Base-by-base conservation (phyloP, 1,284 basidiomycete species). In the Irpex rosettiformis region DNA sequence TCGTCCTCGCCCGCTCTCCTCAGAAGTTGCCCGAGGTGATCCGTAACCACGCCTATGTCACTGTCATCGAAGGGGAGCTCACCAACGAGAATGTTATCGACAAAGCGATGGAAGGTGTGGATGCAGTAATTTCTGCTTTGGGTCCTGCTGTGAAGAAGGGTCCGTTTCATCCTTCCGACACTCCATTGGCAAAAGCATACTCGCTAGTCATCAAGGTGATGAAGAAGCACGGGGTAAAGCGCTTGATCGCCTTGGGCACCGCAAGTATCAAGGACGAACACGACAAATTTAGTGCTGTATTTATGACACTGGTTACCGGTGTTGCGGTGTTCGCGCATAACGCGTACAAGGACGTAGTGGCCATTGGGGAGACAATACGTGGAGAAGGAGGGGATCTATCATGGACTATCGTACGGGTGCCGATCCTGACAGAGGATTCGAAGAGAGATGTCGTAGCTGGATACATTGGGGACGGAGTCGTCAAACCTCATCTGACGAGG, bases 391-490 rank as follows among this genome's bases (percentile, higher is more conserved):
- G 71, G 0, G 75, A 79, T 25, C 64, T 88, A 13, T 79, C 83
- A 24, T 89, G 86, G 85, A 89, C 86, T 4, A 80, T 89, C 45
- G 81, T 77, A 22, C 74, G 88, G 29, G 86, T 89, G 1, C 85
- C 85, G 1, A 43, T 86, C 25, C 67, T 89, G 64, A 84, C 76
- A 37, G 76, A 82, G 60, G 72, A 75, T 7, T 67, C 77, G 24
- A 73, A 70, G 16, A 79, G 71, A 61, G 74, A 75, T 0, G 74
- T 82, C 30, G 66, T 81, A 2, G 81, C 79, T 18, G 88, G 88
- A 2, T 88, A 88, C 65, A 70, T 86, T 4, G 88, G 88, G 4
- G 86, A 89, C 62, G 79, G 79, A 27, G 78, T 77, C 66, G 79
- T 75, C 6, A 78, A 76, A 29, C 74, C 72, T 5, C 74, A 64